Evolutionary conservation across 148 eudicot genomes (phyloP).

Genomic region (Cornus suecica): DNA sequence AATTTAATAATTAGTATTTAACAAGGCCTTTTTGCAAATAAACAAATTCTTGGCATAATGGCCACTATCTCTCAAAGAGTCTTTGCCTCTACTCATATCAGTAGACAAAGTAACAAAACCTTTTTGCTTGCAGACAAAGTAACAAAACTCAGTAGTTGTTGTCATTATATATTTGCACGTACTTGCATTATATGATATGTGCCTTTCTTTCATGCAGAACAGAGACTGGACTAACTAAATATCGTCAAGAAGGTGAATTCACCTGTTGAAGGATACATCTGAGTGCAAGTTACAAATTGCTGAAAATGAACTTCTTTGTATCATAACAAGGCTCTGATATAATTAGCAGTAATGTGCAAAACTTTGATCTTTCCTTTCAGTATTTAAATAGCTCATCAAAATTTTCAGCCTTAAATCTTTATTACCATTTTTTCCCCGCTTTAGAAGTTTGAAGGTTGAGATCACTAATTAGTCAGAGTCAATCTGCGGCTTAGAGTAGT

Average conservation of each 20-base stretch:
- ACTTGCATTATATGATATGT: not conserved
- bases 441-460: conserved; percentile 20
- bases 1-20: no score
- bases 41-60: no score
- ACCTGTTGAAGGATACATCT: conserved; percentile 23
- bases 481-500: conserved; percentile 21
- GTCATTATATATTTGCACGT: not conserved
- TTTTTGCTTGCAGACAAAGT: not conserved
- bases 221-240: conserved; percentile 16
- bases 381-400: conserved; percentile 18
- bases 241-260: conserved; percentile 30
- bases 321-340: conserved; percentile 20
- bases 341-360: conserved; percentile 13
- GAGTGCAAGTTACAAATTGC: conserved; percentile 33
- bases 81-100: not conserved
- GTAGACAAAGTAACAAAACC: not conserved
- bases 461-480: conserved; percentile 9
- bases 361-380: conserved; percentile 12
- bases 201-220: conserved; percentile 20
- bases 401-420: conserved; percentile 28
- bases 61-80: not conserved
- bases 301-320: conserved; percentile 34
- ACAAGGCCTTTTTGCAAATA: no score
- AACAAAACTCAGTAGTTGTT: not conserved
- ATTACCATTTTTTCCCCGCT: conserved; percentile 16